Conservation (phyloP, 1,284 basidiomycete genomes). For the Megacollybia platyphylla region DNA sequence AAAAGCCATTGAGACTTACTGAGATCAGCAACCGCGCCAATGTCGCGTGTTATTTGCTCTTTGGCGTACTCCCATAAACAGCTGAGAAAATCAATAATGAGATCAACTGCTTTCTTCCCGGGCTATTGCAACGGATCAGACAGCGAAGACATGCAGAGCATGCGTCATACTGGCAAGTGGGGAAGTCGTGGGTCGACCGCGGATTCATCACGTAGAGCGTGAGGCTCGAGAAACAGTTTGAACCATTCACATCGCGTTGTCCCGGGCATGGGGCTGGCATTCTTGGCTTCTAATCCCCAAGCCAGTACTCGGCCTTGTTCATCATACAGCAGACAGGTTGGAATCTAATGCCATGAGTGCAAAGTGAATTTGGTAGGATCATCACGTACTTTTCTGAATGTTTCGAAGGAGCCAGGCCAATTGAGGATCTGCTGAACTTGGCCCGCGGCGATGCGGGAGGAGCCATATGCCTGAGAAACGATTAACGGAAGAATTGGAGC, state of each 20-base stretch:
- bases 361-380: not conserved
- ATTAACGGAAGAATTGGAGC: constrained; percentile 1
- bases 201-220: constrained; percentile 55
- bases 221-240: constrained; percentile 73
- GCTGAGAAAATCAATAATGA: constrained; percentile 68
- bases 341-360: constrained; percentile 26
- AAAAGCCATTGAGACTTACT: constrained; percentile 27
- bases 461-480: constrained; percentile 52
- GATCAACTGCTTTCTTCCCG: constrained; percentile 59
- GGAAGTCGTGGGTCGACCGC: constrained; percentile 62
- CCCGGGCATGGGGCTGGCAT: constrained; percentile 51
- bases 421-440: constrained; percentile 65
- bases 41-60: constrained; percentile 71
- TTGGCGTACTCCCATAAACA: constrained; percentile 78
- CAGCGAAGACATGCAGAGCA: constrained; percentile 4
- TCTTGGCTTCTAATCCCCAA: constrained; percentile 76
- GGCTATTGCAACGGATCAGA: constrained; percentile 25
- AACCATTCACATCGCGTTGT: constrained; percentile 30
- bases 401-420: constrained; percentile 71
- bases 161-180: constrained; percentile 43
- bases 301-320: constrained; percentile 54
- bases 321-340: constrained; percentile 68
- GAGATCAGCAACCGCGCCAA: constrained; percentile 70
- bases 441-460: constrained; percentile 68
- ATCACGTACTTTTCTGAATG: constrained; percentile 49